Conservation (phyloP, 495 filamentous ascomycete genomes). For the Xylaria venustula region DNA sequence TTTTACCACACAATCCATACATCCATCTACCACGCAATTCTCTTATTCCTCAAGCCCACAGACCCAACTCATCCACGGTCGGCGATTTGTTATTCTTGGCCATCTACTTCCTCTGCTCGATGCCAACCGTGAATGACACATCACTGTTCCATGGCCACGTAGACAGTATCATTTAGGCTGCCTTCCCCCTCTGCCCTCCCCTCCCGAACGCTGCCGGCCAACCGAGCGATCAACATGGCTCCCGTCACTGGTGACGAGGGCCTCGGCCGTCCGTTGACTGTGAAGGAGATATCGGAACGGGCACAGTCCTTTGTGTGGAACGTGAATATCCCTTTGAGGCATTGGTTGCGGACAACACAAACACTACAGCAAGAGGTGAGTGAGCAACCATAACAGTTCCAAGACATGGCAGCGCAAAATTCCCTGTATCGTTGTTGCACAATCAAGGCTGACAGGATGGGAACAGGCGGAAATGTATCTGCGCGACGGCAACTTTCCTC, state of each 20-base stretch:
- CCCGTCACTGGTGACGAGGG: background rate
- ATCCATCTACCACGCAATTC: slow-evolving; percentile 5
- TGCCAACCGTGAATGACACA: background rate
- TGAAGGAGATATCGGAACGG: slow-evolving; percentile 66
- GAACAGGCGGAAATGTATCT: slow-evolving; percentile 64
- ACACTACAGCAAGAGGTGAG: slow-evolving; percentile 75
- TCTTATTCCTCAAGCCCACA: background rate
- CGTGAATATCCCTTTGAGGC: slow-evolving; percentile 64
- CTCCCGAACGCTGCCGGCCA: background rate
- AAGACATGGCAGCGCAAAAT: background rate
- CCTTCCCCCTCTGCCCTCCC: background rate
- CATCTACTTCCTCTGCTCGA: background rate
- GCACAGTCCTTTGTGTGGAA: slow-evolving; percentile 81
- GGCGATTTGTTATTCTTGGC: background rate
- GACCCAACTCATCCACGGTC: background rate
- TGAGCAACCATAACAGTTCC: slow-evolving; percentile 14
- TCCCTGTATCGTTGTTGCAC: background rate
- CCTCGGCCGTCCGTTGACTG: slow-evolving; percentile 57
- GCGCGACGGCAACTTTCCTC: slow-evolving; percentile 78
- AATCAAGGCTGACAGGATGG: background rate
- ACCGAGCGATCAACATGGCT: background rate
- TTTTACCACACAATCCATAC: background rate
- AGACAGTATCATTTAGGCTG: background rate
- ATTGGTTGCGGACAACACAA: slow-evolving; percentile 80
- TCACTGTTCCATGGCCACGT: slow-evolving; percentile 5